Evolutionary conservation across 108 stramenopile genomes (phyloP).

Genomic region (Bacterosira constricta): DNA sequence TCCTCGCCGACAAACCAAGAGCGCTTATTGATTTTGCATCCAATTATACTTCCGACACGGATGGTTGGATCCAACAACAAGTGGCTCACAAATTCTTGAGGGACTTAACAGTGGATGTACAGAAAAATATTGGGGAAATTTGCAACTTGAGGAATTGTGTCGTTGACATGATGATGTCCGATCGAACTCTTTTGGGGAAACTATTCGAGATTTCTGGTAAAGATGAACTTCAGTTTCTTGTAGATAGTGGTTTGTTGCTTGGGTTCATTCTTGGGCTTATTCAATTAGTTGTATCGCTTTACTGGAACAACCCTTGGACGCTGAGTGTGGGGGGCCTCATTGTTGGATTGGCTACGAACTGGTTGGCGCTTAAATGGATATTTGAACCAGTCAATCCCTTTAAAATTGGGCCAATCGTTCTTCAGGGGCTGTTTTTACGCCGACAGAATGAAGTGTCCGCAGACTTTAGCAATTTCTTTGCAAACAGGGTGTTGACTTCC

Average conservation of each 20-base stretch:
- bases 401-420: slow-evolving; percentile 61
- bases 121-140: slow-evolving; percentile 48
- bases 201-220: slow-evolving; percentile 53
- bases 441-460: slow-evolving; percentile 59
- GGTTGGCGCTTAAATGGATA: slow-evolving; percentile 73
- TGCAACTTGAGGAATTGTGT: slow-evolving; percentile 56
- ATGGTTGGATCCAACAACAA: slow-evolving; percentile 44
- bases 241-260: slow-evolving; percentile 63
- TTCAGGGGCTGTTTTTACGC: slow-evolving; percentile 70
- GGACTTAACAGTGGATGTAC: slow-evolving; percentile 52
- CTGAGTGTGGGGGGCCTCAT: slow-evolving; percentile 66
- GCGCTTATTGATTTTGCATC: slow-evolving; percentile 36
- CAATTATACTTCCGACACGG: slow-evolving; percentile 29
- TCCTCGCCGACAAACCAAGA: slow-evolving; percentile 53
- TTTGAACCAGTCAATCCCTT: slow-evolving; percentile 73
- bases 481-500: slow-evolving; percentile 49
- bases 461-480: slow-evolving; percentile 59
- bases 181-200: slow-evolving; percentile 50
- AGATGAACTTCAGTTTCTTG: slow-evolving; percentile 51
- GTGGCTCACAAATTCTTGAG: slow-evolving; percentile 50
- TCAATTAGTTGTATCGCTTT: slow-evolving; percentile 65
- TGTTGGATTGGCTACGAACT: slow-evolving; percentile 71
- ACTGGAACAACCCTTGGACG: slow-evolving; percentile 75
- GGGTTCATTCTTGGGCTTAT: slow-evolving; percentile 66
- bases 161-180: slow-evolving; percentile 59